Evolutionary conservation across 345 rosid species (phyloP).

Genomic region (Triadica sebifera): DNA sequence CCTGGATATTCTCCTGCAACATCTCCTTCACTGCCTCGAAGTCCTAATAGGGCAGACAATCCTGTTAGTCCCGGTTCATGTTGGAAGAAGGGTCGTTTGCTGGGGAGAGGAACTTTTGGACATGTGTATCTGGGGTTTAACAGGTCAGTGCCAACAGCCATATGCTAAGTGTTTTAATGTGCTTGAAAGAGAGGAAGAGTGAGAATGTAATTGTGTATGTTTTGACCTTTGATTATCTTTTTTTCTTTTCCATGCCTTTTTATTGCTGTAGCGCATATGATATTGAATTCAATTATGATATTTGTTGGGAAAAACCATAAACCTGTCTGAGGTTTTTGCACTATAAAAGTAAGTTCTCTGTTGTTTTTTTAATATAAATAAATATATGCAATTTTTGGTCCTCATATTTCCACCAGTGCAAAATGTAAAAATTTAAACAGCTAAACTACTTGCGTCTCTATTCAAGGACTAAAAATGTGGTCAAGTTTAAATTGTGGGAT

Average conservation of each 20-base stretch:
- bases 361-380: neutral
- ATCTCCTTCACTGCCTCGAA: conserved; percentile 93
- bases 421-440: neutral
- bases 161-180: neutral
- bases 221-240: neutral
- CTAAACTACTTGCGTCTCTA: neutral
- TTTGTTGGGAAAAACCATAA: neutral
- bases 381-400: neutral
- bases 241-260: neutral
- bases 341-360: neutral
- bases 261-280: neutral
- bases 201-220: neutral
- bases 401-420: neutral
- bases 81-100: conserved; percentile 72
- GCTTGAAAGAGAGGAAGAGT: neutral
- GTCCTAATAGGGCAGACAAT: conserved; percentile 87
- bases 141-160: conserved; percentile 35
- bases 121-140: conserved; percentile 74
- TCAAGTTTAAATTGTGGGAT: neutral
- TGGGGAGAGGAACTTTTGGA: conserved; percentile 86
- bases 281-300: neutral
- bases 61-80: conserved; percentile 59
- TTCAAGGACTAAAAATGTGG: neutral
- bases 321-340: neutral
- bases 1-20: conserved; percentile 84